Conservation (phyloP, 768 basidiomycete genomes). For the Zangia roseola region DNA sequence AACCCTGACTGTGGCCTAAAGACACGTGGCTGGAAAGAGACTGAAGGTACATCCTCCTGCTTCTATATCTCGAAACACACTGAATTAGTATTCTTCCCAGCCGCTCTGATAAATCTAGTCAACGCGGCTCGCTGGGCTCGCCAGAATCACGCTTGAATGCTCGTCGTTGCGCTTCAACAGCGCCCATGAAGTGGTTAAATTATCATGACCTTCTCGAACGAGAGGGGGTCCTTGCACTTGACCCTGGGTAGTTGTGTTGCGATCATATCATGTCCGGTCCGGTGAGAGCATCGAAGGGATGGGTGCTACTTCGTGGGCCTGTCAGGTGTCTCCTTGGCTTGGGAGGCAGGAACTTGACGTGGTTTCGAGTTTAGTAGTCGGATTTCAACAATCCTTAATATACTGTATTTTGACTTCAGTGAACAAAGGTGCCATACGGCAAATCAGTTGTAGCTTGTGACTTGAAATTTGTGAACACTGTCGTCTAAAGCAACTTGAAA, state of each 20-base stretch:
- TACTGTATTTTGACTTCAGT: conserved; percentile 23
- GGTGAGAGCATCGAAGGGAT: conserved; percentile 16
- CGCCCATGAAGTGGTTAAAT: conserved; percentile 70
- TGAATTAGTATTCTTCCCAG: conserved; percentile 29
- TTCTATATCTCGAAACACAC: conserved; percentile 1
- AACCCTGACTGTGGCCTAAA: conserved; percentile 99
- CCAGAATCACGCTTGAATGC: conserved; percentile 58
- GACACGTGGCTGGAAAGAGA: conserved; percentile 99
- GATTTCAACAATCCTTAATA: conserved; percentile 80
- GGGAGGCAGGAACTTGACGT: conserved; percentile 25
- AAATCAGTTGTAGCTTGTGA: too few species aligned
- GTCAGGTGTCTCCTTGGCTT: conserved; percentile 23
- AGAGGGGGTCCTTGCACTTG: conserved; percentile 39
- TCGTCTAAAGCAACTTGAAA: background rate
- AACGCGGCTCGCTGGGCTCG: conserved; percentile 94
- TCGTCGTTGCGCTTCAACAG: conserved; percentile 83
- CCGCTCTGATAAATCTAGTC: conserved; percentile 84
- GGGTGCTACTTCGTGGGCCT: conserved; percentile 24
- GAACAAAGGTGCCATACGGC: too few species aligned
- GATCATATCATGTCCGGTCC: conserved; percentile 26
- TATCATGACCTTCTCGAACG: conserved; percentile 36
- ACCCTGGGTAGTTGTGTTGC: conserved; percentile 55
- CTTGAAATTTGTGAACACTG: too few species aligned
- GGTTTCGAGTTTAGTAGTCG: conserved; percentile 47
- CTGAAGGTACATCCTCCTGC: conserved; percentile 55